Conservation (phyloP, 768 basidiomycete species). For the Xerocomellus dryophilus region DNA sequence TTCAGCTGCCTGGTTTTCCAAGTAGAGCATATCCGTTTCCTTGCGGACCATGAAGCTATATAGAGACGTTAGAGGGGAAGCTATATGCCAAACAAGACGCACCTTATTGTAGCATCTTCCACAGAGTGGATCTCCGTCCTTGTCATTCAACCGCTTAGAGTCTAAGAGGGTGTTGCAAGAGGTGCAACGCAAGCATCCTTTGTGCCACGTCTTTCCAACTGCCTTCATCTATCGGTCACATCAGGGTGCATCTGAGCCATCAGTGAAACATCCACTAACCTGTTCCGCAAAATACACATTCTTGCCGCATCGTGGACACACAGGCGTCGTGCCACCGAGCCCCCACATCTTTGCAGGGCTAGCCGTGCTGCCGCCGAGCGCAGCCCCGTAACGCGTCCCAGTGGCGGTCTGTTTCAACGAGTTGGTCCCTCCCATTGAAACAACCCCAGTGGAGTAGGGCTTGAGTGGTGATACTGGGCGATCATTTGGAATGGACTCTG, state of each 20-base stretch:
- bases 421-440: slow-evolving; percentile 5
- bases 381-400: slow-evolving; percentile 66
- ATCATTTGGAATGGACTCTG: slow-evolving; percentile 12
- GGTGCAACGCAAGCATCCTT: slow-evolving; percentile 70
- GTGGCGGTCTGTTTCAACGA: slow-evolving; percentile 47
- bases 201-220: slow-evolving; percentile 77
- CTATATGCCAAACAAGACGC: neutral
- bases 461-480: slow-evolving; percentile 26
- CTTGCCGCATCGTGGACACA: slow-evolving; percentile 67
- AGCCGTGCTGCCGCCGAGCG: slow-evolving; percentile 43
- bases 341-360: slow-evolving; percentile 52
- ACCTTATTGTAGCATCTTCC: slow-evolving; percentile 72
- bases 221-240: slow-evolving; percentile 60
- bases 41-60: slow-evolving; percentile 67
- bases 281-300: slow-evolving; percentile 87
- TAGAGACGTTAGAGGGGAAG: neutral
- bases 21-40: slow-evolving; percentile 75
- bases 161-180: slow-evolving; percentile 70
- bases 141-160: slow-evolving; percentile 69
- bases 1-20: slow-evolving; percentile 46
- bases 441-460: slow-evolving; percentile 20
- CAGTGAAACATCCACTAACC: slow-evolving; percentile 35
- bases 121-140: slow-evolving; percentile 70
- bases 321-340: slow-evolving; percentile 47
- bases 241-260: slow-evolving; percentile 2